phyloP scores from a whole-genome alignment of 2,329 filamentous ascomycete genomes.

The Elsinoe arachidis region DNA sequence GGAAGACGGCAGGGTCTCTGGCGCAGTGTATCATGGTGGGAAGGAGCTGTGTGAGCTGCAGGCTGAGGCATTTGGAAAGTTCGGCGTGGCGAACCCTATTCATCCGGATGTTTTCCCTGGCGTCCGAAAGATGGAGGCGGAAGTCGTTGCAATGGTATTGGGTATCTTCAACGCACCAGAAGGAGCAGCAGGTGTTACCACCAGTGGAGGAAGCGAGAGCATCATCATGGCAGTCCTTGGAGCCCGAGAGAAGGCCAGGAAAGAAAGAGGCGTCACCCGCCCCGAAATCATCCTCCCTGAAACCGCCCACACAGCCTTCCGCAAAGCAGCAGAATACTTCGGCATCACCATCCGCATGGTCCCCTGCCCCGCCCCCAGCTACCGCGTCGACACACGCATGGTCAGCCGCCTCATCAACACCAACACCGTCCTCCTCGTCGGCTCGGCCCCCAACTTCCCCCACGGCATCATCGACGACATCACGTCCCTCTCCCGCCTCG shows the following conservation, averaged over 20 bases:
- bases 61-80: constrained; percentile 85
- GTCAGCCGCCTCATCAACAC: constrained; percentile 82
- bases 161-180: constrained; percentile 75
- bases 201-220: constrained; percentile 88
- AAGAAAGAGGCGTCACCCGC: constrained; percentile 78
- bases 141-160: constrained; percentile 86
- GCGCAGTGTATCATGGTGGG: constrained; percentile 93
- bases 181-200: constrained; percentile 80
- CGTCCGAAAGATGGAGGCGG: constrained; percentile 97
- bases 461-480: constrained; percentile 98
- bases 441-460: constrained; percentile 93
- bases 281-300: constrained; percentile 97
- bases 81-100: constrained; percentile 92
- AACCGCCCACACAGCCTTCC: constrained; percentile 92
- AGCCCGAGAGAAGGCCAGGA: constrained; percentile 79
- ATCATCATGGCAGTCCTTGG: constrained; percentile 92
- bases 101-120: constrained; percentile 98
- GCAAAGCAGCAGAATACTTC: constrained; percentile 91
- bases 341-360: constrained; percentile 91
- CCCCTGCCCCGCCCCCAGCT: constrained; percentile 70
- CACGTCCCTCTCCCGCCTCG: constrained; percentile 70
- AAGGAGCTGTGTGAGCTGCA: constrained; percentile 73
- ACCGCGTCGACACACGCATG: constrained; percentile 72
- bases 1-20: constrained; percentile 92
- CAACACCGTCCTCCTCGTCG: constrained; percentile 89